Percentiles rank a stretch among this genome's conserved stretches.
Evolutionary conservation across 768 basidiomycete species (phyloP).

Genomic region (Gautieria morchelliformis): DNA sequence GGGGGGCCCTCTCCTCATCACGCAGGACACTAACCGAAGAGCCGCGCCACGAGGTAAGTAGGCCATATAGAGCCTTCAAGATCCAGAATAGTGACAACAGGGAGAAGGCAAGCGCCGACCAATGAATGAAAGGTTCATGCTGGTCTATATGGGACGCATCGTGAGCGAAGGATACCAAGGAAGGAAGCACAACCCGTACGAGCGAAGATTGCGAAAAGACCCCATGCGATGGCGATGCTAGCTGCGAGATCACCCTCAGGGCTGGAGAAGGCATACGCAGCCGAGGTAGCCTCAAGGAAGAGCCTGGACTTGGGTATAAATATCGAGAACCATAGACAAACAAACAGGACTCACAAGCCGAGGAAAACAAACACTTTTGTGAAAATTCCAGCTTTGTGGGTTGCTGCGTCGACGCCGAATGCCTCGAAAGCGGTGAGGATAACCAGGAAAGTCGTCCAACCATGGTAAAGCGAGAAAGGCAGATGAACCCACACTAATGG

Average conservation of each 20-base stretch:
- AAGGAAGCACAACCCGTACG: conserved; percentile 14
- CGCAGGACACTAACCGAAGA: conserved; percentile 48
- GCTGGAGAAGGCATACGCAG: conserved; percentile 89
- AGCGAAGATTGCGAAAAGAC: conserved; percentile 87
- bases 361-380: conserved; percentile 96
- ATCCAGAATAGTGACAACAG: conserved; percentile 81
- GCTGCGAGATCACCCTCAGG: conserved; percentile 89
- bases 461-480: conserved; percentile 94
- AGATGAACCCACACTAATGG: conserved; percentile 69
- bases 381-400: conserved; percentile 67
- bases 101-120: conserved; percentile 78
- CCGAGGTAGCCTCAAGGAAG: conserved; percentile 87
- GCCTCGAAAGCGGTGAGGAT: conserved; percentile 79
- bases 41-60: conserved; percentile 30
- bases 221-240: conserved; percentile 84
- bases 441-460: conserved; percentile 82
- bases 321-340: conserved; percentile 1
- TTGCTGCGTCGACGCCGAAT: conserved; percentile 69
- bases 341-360: conserved; percentile 47
- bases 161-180: conserved; percentile 13
- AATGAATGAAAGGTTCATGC: conserved; percentile 72
- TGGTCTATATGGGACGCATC: conserved; percentile 32
- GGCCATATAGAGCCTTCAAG: conserved; percentile 59
- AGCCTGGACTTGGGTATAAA: conserved; percentile 36
- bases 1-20: conserved; percentile 85